A percentile compares a stretch with the other conserved stretches of the same genome.
These are phyloP conservation scores for Acacia concinna DNA, from an alignment of 331 rosid species.

Conservation along the genomic window DNA sequence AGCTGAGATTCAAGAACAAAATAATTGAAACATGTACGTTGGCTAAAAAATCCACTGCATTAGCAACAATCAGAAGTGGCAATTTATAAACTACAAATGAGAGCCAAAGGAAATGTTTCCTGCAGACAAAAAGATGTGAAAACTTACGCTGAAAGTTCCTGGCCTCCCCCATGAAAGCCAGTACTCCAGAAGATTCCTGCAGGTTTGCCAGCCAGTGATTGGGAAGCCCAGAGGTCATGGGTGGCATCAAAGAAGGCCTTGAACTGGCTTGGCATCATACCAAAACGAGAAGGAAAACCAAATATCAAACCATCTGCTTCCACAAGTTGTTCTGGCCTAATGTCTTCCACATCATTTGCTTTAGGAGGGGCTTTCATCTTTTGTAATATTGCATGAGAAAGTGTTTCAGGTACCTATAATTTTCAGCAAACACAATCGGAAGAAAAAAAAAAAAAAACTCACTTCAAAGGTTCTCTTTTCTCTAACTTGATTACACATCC, in stretches of 20 bases:
- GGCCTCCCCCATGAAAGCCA: slow-evolving; percentile 95
- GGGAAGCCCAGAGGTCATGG: slow-evolving; percentile 66
- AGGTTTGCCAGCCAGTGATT: slow-evolving; percentile 94
- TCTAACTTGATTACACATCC: not conserved
- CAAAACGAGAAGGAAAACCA: slow-evolving; percentile 95
- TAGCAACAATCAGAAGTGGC: not conserved
- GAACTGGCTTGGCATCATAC: slow-evolving; percentile 87
- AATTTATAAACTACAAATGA: not conserved
- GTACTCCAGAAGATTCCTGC: slow-evolving; percentile 99
- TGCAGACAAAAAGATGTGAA: not conserved
- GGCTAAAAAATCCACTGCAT: not conserved
- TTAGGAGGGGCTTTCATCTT: slow-evolving; percentile 83
- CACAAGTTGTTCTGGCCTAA: slow-evolving; percentile 75
- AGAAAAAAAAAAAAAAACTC: slow-evolving; percentile 27
- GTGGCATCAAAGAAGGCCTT: slow-evolving; percentile 88
- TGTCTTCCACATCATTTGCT: slow-evolving; percentile 70
- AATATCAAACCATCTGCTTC: slow-evolving; percentile 91
- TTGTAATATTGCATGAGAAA: slow-evolving; percentile 56
- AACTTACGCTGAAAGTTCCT: slow-evolving; percentile 91
- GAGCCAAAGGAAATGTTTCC: slow-evolving; percentile 5
- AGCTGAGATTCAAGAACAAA: not conserved
- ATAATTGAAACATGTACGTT: not conserved
- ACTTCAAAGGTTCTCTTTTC: slow-evolving; percentile 10
- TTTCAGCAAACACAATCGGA: slow-evolving; percentile 24
- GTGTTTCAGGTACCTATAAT: slow-evolving; percentile 87